Evolutionary conservation across 2,329 filamentous ascomycete species (phyloP).

Genomic region (Pyrenophora tritici-repentis): DNA sequence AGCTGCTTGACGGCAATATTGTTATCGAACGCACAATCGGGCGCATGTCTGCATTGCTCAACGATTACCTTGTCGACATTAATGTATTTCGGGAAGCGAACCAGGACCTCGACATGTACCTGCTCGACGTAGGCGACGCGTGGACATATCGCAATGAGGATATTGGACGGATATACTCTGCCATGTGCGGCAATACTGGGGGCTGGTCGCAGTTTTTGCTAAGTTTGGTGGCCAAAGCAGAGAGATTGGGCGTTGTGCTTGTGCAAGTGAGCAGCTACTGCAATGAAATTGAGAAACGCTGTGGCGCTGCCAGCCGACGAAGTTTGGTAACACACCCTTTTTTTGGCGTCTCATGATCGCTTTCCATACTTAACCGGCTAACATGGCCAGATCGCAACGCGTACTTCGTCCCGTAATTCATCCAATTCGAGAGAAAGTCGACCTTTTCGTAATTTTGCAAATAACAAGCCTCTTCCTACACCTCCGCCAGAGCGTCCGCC

Average conservation of each 20-base stretch:
- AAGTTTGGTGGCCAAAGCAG: constrained; percentile 73
- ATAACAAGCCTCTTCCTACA: constrained; percentile 45
- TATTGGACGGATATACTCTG: constrained; percentile 75
- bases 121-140: constrained; percentile 67
- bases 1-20: constrained; percentile 85
- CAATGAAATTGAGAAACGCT: constrained; percentile 82
- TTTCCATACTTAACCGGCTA: constrained; percentile 9
- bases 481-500: constrained; percentile 38
- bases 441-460: constrained; percentile 38
- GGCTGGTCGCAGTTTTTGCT: constrained; percentile 85
- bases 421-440: constrained; percentile 43
- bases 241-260: constrained; percentile 70
- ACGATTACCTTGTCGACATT: constrained; percentile 78
- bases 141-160: constrained; percentile 63
- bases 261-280: constrained; percentile 76
- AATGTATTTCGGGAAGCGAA: constrained; percentile 77
- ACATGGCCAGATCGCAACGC: constrained; percentile 41
- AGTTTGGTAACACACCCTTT: constrained; percentile 64
- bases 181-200: constrained; percentile 91
- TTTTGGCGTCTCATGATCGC: background rate
- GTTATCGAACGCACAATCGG: constrained; percentile 87
- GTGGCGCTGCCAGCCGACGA: constrained; percentile 79
- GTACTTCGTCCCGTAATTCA: constrained; percentile 46
- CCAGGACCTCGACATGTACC: constrained; percentile 75
- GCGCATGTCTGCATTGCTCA: constrained; percentile 76